These are phyloP conservation scores for Sodiomyces alkalinus DNA, from an alignment of 2,329 filamentous ascomycete species.

Conservation along the genomic window DNA sequence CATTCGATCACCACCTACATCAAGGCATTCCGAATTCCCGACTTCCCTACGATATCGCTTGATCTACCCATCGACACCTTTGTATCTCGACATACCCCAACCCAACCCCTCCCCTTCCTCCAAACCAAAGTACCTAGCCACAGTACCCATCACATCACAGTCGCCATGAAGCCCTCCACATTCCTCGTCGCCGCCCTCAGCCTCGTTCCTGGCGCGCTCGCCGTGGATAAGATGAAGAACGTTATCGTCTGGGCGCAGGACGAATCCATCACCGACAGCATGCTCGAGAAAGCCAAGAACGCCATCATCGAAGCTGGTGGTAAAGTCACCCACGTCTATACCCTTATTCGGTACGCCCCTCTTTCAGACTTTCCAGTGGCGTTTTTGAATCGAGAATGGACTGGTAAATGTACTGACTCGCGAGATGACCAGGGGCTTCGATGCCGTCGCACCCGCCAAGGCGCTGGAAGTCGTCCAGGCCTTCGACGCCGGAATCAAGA, in stretches of 20 bases:
- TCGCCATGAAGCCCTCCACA: slow-evolving; percentile 47
- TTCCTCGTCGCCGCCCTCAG: slow-evolving; percentile 40
- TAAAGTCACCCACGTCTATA: slow-evolving; percentile 65
- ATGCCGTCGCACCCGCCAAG: slow-evolving; percentile 55
- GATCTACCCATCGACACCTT: too few relatives aligned
- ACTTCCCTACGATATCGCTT: too few relatives aligned
- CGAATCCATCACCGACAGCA: slow-evolving; percentile 44
- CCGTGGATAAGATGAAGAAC: slow-evolving; percentile 52
- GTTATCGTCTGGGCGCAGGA: slow-evolving; percentile 68
- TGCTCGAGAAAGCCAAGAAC: slow-evolving; percentile 58
- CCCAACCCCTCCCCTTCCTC: too few relatives aligned
- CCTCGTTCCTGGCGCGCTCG: slow-evolving; percentile 41
- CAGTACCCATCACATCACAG: not conserved
- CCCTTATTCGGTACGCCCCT: slow-evolving; percentile 45
- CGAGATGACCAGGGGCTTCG: slow-evolving; percentile 63
- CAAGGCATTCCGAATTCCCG: too few relatives aligned
- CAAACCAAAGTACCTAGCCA: too few relatives aligned
- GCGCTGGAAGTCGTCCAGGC: slow-evolving; percentile 53
- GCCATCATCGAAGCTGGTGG: slow-evolving; percentile 57
- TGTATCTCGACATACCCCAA: too few relatives aligned
- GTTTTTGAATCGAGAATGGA: too few relatives aligned
- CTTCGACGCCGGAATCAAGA: slow-evolving; percentile 32
- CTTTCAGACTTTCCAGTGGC: too few relatives aligned
- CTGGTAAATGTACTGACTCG: too few relatives aligned
- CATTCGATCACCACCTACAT: too few relatives aligned